phyloP scores from a whole-genome alignment of 1,284 basidiomycete species.

The Gastroboletus turbinatus region DNA sequence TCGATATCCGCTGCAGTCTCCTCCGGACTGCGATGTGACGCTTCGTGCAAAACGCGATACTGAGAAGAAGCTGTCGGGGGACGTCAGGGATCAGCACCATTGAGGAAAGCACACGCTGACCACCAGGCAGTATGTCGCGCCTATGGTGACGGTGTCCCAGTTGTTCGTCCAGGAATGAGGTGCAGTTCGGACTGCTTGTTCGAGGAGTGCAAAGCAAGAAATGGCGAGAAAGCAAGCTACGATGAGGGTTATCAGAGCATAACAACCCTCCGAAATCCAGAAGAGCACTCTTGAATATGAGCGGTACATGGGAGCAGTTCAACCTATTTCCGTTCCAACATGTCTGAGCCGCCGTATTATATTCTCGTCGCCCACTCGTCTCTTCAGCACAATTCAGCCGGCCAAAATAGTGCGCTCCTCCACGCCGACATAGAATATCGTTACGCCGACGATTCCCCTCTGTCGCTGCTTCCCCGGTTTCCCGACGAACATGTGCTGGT shows the following conservation, averaged over 20 bases:
- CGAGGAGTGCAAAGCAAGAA: constrained; percentile 61
- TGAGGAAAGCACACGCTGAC: constrained; percentile 39
- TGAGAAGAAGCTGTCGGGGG: constrained; percentile 45
- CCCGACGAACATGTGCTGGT: constrained; percentile 68
- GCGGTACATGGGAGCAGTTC: constrained; percentile 15
- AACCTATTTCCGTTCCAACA: constrained; percentile 4
- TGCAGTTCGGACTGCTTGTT: constrained; percentile 67
- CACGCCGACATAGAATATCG: constrained; percentile 80
- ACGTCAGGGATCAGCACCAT: neutral
- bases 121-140: constrained; percentile 62
- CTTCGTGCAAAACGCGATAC: constrained; percentile 62
- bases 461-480: constrained; percentile 55
- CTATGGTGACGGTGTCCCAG: constrained; percentile 63
- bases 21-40: constrained; percentile 62
- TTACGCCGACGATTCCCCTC: constrained; percentile 72
- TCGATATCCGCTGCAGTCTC: constrained; percentile 69
- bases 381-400: constrained; percentile 35
- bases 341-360: constrained; percentile 53
- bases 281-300: constrained; percentile 14
- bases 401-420: constrained; percentile 45
- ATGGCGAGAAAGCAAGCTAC: constrained; percentile 56
- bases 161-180: constrained; percentile 56
- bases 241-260: constrained; percentile 54
- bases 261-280: constrained; percentile 37
- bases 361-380: constrained; percentile 58